Percentiles rank a stretch among this genome's conserved stretches.
Conservation (phyloP, 2,329 filamentous ascomycete genomes). For the Xylariaceae sp. region DNA sequence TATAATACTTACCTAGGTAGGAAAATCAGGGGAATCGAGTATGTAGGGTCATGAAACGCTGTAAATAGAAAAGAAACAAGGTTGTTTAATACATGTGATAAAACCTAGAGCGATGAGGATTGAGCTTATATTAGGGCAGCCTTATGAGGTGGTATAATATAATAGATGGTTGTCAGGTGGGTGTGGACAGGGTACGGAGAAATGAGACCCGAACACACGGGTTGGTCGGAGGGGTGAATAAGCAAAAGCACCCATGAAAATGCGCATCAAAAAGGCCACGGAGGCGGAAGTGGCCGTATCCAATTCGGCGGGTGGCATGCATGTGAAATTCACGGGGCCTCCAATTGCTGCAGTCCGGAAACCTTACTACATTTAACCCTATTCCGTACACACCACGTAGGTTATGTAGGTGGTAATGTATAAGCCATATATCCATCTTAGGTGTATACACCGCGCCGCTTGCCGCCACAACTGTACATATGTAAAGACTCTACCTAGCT, state of each 20-base stretch:
- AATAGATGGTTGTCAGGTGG: slow-evolving; percentile 3
- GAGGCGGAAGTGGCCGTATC: neutral
- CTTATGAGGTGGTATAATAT: neutral
- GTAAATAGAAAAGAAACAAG: no score
- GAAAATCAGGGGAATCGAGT: neutral
- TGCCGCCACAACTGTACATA: neutral
- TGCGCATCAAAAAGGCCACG: neutral
- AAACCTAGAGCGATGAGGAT: neutral
- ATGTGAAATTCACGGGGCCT: neutral
- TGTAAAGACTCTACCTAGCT: no score
- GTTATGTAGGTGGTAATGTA: no score
- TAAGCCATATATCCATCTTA: neutral
- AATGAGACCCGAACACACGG: slow-evolving; percentile 24
- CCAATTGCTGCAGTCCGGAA: no score
- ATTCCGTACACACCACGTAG: no score
- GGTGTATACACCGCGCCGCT: neutral
- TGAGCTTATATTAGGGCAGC: neutral
- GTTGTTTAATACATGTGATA: neutral
- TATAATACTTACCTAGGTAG: no score
- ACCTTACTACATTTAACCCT: no score
- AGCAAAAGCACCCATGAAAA: slow-evolving; percentile 20
- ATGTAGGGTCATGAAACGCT: no score
- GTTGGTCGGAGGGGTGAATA: slow-evolving; percentile 20
- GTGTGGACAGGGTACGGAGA: slow-evolving; percentile 16
- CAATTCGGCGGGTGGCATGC: neutral